Base-by-base conservation (phyloP, 257 asterid species). In the Striga asiatica region DNA sequence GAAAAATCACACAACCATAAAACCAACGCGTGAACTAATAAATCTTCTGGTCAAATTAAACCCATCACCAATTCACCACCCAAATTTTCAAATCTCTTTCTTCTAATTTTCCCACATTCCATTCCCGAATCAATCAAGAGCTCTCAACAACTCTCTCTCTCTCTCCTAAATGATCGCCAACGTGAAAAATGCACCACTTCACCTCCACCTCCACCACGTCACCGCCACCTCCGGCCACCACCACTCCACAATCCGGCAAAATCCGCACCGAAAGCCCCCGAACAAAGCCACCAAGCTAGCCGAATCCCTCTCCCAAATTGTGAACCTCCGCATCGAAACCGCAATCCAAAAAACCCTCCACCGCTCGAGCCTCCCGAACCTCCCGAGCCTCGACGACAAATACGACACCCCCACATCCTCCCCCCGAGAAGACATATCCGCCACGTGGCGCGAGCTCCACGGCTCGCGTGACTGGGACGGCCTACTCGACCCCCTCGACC, bases 401-500 rank as follows among this genome's bases (percentile, higher is more conserved):
- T 75, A 71, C 60, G 41, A 76, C 54, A 72, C 69, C 2, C 87
- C 82, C 0, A 42, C 75, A 0, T 56, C 49, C 60, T 83, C 96
- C 3, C 92, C 96, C 0, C 81, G 74, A 43, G 86, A 77, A 38
- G 68, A 83, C 31, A 81, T 81, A 23, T 81, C 88, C 0, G 23
- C 18, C 0, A 61, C 64, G 27, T 83, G 94, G 96, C 64, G 68
- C 0, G 78, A 86, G 28, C 69, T 86, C 42, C 91, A 81, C 37
- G 94, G 94, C 9, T 54, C 64, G 9, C 22, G 41, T 31, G 88
- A 75, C n/a, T 83, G 92, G 94, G 78, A 70, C 2, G 64, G 62
- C 5, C 81, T 83, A 1, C 80, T 86, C 14, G 84, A 86, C 24
- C 96, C 94, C 2, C 74, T 83, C 4, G 84, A 81, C 49, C 88